Evolutionary conservation across 768 basidiomycete species (phyloP), one percentile per base, ranked within the genome.

Genomic region (Lanmaoa rubissima): DNA sequence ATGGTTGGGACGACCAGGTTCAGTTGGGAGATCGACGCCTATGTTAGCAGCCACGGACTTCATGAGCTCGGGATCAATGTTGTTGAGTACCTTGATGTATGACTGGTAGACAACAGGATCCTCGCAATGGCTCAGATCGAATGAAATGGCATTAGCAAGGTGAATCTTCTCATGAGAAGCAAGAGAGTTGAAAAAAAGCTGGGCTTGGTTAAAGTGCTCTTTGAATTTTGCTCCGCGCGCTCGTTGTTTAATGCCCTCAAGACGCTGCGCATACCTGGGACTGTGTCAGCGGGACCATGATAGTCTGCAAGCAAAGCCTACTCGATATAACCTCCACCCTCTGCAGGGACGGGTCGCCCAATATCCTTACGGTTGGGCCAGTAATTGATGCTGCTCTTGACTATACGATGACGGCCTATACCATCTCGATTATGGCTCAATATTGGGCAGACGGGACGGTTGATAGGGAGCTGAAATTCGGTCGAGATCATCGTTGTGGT

Each of bases 181-280:
- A 46, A 95, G 79, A 7, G 92, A 94, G 74, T 96, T 94, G 74
- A 83, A 86, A 79, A 94, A 95, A 3, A 94, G 75, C 59, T 85
- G 85, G 10, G 83, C 84, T 65, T 96, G 94, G 53, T 72, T 75
- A 58, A 68, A 86, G 62, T 90, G 86, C 67, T 94, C 92, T 65
- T 85, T 76, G 75, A 93, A 94, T 64, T 92, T 92, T 19, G 77
- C 69, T 11, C 86, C 87, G 2, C 85, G 82, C 10, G 80, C 70
- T n/a, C 85, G 83, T 51, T 80, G 74, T 61, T 85, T 85, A 21
- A 84, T 77, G 2, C 82, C 86, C 16, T 66, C 62, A 0, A 85
- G 63, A 44, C 78, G 81, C 48, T 82, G 75, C n/a, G 76, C 69
- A 54, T 74, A 77, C 26, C 85, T 85, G 50, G 16, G 9, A 43